phyloP scores from a whole-genome alignment of 441 rosid species.

The Brassica hybrid region DNA sequence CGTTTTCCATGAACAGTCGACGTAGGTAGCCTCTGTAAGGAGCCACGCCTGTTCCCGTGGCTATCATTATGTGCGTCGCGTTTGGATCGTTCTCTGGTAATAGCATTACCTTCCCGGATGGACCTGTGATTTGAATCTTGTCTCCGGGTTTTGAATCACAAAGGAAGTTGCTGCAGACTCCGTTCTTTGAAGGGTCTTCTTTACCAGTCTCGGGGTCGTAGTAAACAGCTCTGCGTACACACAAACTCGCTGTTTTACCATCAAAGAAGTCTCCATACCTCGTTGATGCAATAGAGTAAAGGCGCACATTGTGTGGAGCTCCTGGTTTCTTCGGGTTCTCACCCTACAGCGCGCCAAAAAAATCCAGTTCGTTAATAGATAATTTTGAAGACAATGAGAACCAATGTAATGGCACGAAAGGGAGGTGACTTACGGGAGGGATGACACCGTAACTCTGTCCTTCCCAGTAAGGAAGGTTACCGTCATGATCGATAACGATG shows the following conservation, averaged over 20 bases:
- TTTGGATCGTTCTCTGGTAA: conserved; percentile 83
- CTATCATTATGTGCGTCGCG: conserved; percentile 92
- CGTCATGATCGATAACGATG: conserved; percentile 82
- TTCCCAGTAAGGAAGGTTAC: conserved; percentile 94
- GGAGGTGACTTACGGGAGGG: conserved; percentile 76
- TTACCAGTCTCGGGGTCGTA: conserved; percentile 82
- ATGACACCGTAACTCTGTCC: conserved; percentile 96
- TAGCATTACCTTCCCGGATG: conserved; percentile 92
- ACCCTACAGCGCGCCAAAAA: conserved; percentile 54
- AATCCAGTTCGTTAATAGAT: neutral
- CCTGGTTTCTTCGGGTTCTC: conserved; percentile 93
- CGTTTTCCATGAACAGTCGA: conserved; percentile 88
- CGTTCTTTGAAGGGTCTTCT: conserved; percentile 87
- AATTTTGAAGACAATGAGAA: neutral
- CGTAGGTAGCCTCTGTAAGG: conserved; percentile 89
- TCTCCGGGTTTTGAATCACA: conserved; percentile 90
- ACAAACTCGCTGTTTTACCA: conserved; percentile 79
- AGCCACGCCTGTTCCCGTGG: conserved; percentile 90
- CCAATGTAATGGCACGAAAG: neutral
- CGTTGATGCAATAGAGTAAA: conserved; percentile 88
- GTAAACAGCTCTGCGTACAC: conserved; percentile 93
- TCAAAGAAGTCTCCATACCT: conserved; percentile 85
- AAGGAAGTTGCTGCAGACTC: conserved; percentile 88
- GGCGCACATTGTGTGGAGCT: conserved; percentile 74
- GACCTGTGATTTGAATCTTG: conserved; percentile 86